Base-by-base conservation (phyloP, 257 asterid species). In the Ligustrum vulgare region DNA sequence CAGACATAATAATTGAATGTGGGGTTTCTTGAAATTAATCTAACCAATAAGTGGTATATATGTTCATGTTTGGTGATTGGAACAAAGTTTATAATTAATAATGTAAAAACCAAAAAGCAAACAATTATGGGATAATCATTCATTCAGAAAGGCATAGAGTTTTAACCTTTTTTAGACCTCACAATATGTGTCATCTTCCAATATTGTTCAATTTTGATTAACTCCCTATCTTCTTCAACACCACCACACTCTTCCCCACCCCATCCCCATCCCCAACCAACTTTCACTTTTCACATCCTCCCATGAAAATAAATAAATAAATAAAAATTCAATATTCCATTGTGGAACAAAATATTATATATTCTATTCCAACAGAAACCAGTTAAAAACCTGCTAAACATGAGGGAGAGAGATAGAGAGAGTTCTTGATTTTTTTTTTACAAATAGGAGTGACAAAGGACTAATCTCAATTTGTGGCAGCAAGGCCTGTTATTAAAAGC, bases 41-140 rank as follows among this genome's bases (percentile, higher is more conserved):
- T 70, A 82, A 39, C 25, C 69, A 78, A 67, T 51, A 74, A 62
- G 82, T 71, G 80, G 70, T 73, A 77, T 47, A 56, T 36, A 72
- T 60, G 56, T 70, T 63, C 28, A 72, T 70, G 76, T 56, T 68
- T 51, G 66, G 76, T 81, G 74, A 84, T 81, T 83, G 85, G 83
- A 72, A 82, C 78, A 72, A 75, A 77, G 72, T 43, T 72, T 66
- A 51, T 33, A 45, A 56, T 56, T 67, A 79, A 80, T 76, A 80
- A 82, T 77, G 78, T 62, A 76, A 39, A 85, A 56, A 82, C 79
- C 80, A 78, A 83, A 89, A 86, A 85, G 91, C 77, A 82, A 80
- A 83, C 90, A 92, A 92, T 92, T 89, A 92, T 92, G 89, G 92
- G 85, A 86, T 90, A 89, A 92, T 92, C 96, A 90, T 92, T 89